Conservation (phyloP, 202 grass and related monocot genomes). For the Musa balbisiana region DNA sequence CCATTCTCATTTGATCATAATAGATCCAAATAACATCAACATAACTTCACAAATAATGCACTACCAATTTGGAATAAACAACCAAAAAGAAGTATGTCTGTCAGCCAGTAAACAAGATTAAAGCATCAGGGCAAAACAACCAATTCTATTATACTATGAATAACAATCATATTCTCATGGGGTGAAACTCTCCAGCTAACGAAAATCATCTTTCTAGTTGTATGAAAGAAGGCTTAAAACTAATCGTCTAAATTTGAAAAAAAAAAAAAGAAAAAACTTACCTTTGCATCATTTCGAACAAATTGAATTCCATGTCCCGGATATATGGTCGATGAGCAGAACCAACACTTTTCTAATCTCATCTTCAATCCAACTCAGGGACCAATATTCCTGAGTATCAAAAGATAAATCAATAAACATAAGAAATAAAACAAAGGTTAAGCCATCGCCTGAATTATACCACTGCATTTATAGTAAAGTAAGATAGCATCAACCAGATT, state of each 20-base stretch:
- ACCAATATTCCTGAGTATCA: background rate
- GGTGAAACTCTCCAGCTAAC: no score
- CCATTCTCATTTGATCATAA: background rate
- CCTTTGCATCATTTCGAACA: slow-evolving; percentile 95
- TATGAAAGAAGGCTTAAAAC: no score
- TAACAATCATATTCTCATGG: no score
- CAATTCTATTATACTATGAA: no score
- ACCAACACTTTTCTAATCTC: slow-evolving; percentile 99
- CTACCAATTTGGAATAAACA: no score
- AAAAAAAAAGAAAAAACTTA: background rate
- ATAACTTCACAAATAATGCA: background rate
- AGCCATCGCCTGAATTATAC: no score
- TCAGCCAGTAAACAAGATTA: no score
- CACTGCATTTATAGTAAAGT: no score
- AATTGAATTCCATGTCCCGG: slow-evolving; percentile 94
- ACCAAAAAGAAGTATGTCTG: no score
- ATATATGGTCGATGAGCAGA: slow-evolving; percentile 92
- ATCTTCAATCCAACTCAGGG: slow-evolving; percentile 23
- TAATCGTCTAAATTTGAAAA: background rate
- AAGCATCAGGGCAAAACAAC: background rate
- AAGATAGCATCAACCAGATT: no score
- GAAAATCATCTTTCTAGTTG: no score
- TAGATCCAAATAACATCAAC: background rate
- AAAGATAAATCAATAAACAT: background rate
- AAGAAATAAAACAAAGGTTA: no score